Base-by-base conservation (phyloP, 192 early-diverging fungal species). In the Diversispora epigaea region DNA sequence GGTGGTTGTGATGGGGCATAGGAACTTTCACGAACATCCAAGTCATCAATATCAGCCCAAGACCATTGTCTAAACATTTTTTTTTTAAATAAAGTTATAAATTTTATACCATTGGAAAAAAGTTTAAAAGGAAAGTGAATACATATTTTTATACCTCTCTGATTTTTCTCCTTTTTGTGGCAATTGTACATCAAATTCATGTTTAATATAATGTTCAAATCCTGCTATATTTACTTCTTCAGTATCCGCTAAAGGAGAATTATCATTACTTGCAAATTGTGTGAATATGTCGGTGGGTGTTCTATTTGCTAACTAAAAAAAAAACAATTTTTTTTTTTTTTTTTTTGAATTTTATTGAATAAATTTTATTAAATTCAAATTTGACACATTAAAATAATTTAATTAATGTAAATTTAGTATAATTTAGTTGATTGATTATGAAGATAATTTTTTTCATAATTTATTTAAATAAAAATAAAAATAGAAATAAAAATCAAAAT, bases 151-250 rank as follows among this genome's bases (percentile, higher is more conserved):
- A 22, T 47, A 67, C 65, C 45, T 67, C 40, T 47, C 65, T 46
- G 22, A n/a, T 10, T 58, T 6, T 21, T 58, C 70, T 19, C 22
- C 41, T 55, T 55, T 70, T 45, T 19, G 25, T 21, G 66, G 45
- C 55, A 32, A 22, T 58, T 19, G 55, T 22, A 72, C 43, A 45
- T 72, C 70, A 12, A 72, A 72, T 72, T 72, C 70, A 45, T 15
- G 15, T 60, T 72, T 55, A 60, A 72, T 58, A 72, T 72, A 60
- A 45, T 61, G 22, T 12, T 72, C 70, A 46, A 72, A 55, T 45
- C n/a, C 43, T 12, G 52, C 70, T 21, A 72, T 60, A 25, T 72
- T 72, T 21, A 72, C 41, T 60, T 72, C 70, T 58, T 72, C 50
- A 7, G 15, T 46, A 45, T 58, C 21, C 17, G 45, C 43, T 25